phyloP scores from a whole-genome alignment of 1,139 yeast species.

The Hyphopichia buzzinii region DNA sequence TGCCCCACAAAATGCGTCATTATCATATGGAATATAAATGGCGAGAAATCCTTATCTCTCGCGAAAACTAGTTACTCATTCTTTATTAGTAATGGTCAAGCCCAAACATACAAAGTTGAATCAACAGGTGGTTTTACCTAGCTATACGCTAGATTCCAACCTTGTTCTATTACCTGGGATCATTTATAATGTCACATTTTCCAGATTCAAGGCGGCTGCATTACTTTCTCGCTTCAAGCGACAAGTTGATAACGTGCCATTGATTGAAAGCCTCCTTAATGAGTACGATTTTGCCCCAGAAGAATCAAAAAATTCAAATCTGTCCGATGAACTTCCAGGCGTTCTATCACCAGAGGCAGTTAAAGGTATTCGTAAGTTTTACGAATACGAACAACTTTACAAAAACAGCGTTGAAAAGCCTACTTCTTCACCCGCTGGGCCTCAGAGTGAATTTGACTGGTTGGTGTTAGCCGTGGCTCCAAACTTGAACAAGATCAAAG shows the following conservation, averaged over 20 bases:
- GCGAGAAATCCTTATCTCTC: background rate
- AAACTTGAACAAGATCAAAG: constrained; percentile 36
- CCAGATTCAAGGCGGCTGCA: constrained; percentile 48
- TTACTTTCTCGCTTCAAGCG: constrained; percentile 39
- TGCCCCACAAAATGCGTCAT: background rate
- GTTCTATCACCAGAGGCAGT: constrained; percentile 34
- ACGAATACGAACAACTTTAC: constrained; percentile 17
- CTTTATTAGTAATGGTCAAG: background rate
- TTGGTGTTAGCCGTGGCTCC: constrained; percentile 41
- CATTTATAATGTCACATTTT: constrained; percentile 54
- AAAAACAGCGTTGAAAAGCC: constrained; percentile 7
- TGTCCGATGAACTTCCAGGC: constrained; percentile 18
- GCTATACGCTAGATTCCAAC: constrained; percentile 42
- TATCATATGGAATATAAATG: background rate
- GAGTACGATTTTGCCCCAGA: constrained; percentile 34
- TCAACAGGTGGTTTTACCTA: constrained; percentile 32
- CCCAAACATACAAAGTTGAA: constrained; percentile 1
- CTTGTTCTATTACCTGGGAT: constrained; percentile 61
- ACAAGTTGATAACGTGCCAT: constrained; percentile 26
- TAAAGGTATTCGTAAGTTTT: constrained; percentile 33
- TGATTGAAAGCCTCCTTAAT: constrained; percentile 29
- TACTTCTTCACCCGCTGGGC: constrained; percentile 5
- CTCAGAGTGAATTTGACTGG: constrained; percentile 32
- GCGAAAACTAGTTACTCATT: background rate
- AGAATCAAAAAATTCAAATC: constrained; percentile 18